Percentiles rank a stretch among this genome's conserved stretches.
phyloP scores from a whole-genome alignment of 2,329 filamentous ascomycete genomes.

The Cladosporium sp. region DNA sequence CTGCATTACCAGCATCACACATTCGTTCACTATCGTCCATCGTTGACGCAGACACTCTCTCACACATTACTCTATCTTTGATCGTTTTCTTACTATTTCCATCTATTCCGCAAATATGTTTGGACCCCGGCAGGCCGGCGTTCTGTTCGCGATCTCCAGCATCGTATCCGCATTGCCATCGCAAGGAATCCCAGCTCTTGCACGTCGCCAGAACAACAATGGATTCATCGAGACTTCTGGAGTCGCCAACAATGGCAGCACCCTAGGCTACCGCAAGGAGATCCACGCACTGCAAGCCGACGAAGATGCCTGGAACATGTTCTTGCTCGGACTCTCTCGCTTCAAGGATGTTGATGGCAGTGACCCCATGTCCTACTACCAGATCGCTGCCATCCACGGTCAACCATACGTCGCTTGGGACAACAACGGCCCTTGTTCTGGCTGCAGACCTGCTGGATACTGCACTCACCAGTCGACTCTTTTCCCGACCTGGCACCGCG shows the following conservation, averaged over 20 bases:
- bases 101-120: constrained; percentile 1
- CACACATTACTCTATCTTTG: constrained; percentile 2
- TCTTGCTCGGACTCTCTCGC: constrained; percentile 21
- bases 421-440: constrained; percentile 22
- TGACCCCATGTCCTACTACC: constrained; percentile 25
- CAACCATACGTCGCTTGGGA: constrained; percentile 25
- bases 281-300: constrained; percentile 22
- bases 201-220: constrained; percentile 4
- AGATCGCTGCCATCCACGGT: constrained; percentile 27
- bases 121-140: constrained; percentile 18
- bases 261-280: constrained; percentile 21
- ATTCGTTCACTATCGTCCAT: constrained; percentile 7
- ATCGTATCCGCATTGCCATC: constrained; percentile 13
- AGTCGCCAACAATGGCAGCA: background rate
- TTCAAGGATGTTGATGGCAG: constrained; percentile 20
- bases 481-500: constrained; percentile 28
- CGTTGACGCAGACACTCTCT: constrained; percentile 12
- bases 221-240: constrained; percentile 18
- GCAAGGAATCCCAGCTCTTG: background rate
- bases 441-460: constrained; percentile 30
- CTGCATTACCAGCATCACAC: constrained; percentile 14
- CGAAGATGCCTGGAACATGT: constrained; percentile 25
- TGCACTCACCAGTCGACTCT: constrained; percentile 27
- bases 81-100: background rate
- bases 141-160: constrained; percentile 15